Evolutionary conservation across 1,284 basidiomycete species (phyloP), one percentile per base, ranked within the genome.

Genomic region (Peniophora sp.): DNA sequence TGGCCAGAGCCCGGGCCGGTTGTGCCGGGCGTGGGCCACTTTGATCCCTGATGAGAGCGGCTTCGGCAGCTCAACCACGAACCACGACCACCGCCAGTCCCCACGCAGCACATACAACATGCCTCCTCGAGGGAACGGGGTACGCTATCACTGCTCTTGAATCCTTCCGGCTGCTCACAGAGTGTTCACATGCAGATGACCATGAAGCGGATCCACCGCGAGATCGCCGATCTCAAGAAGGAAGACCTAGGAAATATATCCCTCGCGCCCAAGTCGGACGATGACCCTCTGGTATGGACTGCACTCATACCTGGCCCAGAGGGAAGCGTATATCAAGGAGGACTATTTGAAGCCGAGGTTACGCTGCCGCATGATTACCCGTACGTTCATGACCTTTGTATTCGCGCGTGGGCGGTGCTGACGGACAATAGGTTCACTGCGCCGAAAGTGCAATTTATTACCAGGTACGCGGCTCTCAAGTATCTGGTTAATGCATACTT

Each of bases 321-420:
- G 56, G 92, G 90, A 19, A 91, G 87, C 52, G 80, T 89, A 0
- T 97, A 97, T 63, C 90, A 94, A 65, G 89, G 89, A 1, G 94
- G 93, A 1, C 68, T 85, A 19, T 96, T 94, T 62, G 71, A 85
- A 23, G 73, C 93, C 2, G 82, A 87, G 47, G 82, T 95, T 22
- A 67, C 69, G 16, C 72, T 96, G 11, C 79, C 84, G 2, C 60
- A 71, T 1, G 90, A 94, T 68, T 95, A 95, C 65, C 92, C 92
- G 90, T 93, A 63, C 60, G 45, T 8, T 39, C 38, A 36, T n/a
- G 17, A 23, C 23, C 2, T 32, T 35, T 45, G 27, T 32, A 32
- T 32, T 32, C 27, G 27, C 27, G 27, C 27, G 27, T 12, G 27
- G 6, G 27, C 27, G 27, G 27, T 32, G 27, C 27, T 32, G 27